phyloP scores from a whole-genome alignment of 2,329 filamentous ascomycete genomes.

The Penicillium freii region DNA sequence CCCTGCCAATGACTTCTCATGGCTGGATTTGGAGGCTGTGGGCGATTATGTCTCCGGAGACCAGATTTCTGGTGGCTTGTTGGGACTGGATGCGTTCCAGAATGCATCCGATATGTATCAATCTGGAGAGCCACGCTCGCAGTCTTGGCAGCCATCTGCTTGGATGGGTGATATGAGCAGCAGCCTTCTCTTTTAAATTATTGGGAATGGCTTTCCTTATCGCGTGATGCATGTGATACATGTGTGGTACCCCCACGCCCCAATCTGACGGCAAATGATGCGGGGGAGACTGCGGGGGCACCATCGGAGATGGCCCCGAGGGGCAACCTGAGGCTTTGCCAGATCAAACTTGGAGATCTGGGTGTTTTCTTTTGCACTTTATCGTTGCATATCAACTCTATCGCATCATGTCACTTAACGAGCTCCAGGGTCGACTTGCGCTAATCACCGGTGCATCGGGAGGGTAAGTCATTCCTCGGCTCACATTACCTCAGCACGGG shows the following conservation, averaged over 20 bases:
- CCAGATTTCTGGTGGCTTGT: constrained; percentile 37
- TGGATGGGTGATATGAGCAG: constrained; percentile 44
- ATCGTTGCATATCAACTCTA: background rate
- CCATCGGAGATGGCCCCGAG: constrained; percentile 27
- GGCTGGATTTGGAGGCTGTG: constrained; percentile 60
- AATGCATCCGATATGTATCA: constrained; percentile 32
- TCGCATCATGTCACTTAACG: constrained; percentile 36
- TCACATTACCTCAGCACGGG: background rate
- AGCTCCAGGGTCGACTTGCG: constrained; percentile 54
- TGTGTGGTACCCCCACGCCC: background rate
- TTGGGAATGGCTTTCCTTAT: background rate
- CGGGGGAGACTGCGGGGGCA: constrained; percentile 22
- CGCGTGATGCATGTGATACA: background rate
- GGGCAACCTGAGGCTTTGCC: constrained; percentile 19
- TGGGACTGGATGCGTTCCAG: constrained; percentile 38
- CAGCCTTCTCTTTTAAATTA: constrained; percentile 34
- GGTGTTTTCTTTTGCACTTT: background rate
- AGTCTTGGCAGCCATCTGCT: constrained; percentile 39
- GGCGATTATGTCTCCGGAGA: constrained; percentile 56
- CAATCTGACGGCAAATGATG: constrained; percentile 19
- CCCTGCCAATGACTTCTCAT: constrained; percentile 58
- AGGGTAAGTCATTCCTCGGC: constrained; percentile 46
- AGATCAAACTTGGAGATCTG: background rate
- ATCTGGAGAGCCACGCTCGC: constrained; percentile 31
- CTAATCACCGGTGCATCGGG: constrained; percentile 62